Conservation (phyloP, 768 basidiomycete species). For the Lentinula lateritia region DNA sequence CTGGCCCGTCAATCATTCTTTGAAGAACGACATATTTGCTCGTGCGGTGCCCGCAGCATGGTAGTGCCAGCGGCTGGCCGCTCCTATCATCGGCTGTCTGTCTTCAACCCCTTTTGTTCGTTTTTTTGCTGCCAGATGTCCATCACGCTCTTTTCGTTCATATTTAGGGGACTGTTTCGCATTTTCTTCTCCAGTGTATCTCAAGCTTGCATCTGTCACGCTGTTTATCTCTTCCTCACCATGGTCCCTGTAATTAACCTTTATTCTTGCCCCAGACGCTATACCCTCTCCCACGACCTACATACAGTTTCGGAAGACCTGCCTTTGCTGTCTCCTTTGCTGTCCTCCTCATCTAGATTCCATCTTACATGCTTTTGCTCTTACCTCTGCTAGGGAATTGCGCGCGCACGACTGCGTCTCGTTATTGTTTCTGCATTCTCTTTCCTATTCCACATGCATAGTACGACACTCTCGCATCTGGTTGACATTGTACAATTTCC, state of each 20-base stretch:
- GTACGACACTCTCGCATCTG: background rate
- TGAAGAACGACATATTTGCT: slow-evolving; percentile 61
- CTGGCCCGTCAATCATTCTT: slow-evolving; percentile 30
- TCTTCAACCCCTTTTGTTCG: background rate
- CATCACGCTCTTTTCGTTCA: background rate
- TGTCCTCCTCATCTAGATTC: background rate
- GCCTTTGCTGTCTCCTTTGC: background rate
- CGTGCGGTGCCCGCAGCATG: slow-evolving; percentile 58
- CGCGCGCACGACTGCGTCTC: background rate
- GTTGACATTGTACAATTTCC: background rate
- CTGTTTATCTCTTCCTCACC: background rate
- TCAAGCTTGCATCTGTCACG: slow-evolving; percentile 3
- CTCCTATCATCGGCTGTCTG: background rate
- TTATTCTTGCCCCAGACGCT: background rate
- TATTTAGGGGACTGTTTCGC: background rate
- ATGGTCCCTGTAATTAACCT: background rate
- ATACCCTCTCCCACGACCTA: background rate
- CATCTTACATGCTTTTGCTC: background rate
- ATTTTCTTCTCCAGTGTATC: background rate
- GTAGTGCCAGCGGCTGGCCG: slow-evolving; percentile 30
- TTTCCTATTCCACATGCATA: background rate
- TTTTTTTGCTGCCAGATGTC: background rate
- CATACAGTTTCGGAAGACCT: background rate
- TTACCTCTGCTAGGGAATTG: background rate
- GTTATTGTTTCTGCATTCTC: background rate